Conservation (phyloP, 495 filamentous ascomycete genomes). For the Neurospora cerealis region DNA sequence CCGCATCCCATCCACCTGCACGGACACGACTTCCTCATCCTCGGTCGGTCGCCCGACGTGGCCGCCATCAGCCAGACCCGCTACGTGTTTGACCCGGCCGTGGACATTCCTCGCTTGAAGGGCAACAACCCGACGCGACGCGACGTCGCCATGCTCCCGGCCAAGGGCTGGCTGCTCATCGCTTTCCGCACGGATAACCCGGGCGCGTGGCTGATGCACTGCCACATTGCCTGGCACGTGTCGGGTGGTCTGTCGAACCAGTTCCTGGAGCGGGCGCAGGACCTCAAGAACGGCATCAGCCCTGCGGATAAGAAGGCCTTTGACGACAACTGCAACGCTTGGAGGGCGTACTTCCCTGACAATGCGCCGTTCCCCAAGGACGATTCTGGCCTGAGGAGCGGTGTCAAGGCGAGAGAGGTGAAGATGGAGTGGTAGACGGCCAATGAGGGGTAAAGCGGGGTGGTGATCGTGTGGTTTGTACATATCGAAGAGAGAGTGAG, state of each 20-base stretch:
- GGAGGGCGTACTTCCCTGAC: slow-evolving; percentile 15
- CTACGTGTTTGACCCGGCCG: slow-evolving; percentile 25
- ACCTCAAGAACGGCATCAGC: slow-evolving; percentile 15
- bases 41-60: slow-evolving; percentile 29
- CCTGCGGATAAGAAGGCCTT: slow-evolving; percentile 8
- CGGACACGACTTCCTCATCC: slow-evolving; percentile 51
- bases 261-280: slow-evolving; percentile 35
- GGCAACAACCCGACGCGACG: slow-evolving; percentile 47
- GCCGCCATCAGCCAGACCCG: slow-evolving; percentile 4
- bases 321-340: slow-evolving; percentile 17
- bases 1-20: slow-evolving; percentile 39
- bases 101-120: slow-evolving; percentile 21
- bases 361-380: slow-evolving; percentile 16
- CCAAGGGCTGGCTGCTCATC: slow-evolving; percentile 37
- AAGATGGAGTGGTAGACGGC: background rate
- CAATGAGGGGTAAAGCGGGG: too few species aligned
- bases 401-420: slow-evolving; percentile 5
- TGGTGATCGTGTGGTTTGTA: background rate
- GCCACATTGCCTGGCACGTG: slow-evolving; percentile 49
- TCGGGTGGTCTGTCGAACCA: slow-evolving; percentile 37
- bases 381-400: slow-evolving; percentile 18
- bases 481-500: background rate
- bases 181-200: slow-evolving; percentile 49
- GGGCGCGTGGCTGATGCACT: slow-evolving; percentile 48
- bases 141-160: slow-evolving; percentile 46